phyloP scores from a whole-genome alignment of 2,329 filamentous ascomycete species.

The Colletotrichum shisoi region DNA sequence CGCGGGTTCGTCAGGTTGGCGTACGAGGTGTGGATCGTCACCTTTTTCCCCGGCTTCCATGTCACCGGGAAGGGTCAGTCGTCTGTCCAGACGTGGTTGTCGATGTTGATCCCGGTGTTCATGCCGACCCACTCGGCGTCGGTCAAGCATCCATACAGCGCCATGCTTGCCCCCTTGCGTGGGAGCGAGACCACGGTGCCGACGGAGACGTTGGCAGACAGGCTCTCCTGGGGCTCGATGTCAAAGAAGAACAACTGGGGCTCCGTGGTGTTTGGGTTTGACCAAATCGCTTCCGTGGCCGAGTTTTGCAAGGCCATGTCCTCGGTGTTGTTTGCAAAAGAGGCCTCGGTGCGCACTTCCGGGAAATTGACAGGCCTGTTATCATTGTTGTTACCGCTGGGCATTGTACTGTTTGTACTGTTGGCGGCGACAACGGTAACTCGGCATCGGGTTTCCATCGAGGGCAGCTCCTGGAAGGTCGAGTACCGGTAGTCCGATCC shows the following conservation, averaged over 20 bases:
- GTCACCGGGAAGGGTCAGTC: neutral
- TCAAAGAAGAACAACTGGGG: conserved; percentile 10
- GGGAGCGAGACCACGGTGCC: conserved; percentile 4
- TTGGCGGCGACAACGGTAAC: neutral
- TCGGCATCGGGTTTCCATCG: conserved; percentile 2
- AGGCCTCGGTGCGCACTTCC: conserved; percentile 5
- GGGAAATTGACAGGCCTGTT: neutral
- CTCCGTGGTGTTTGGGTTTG: neutral
- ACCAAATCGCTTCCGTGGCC: neutral
- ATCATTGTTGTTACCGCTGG: neutral
- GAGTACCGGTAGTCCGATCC: conserved; percentile 10
- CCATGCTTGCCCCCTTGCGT: neutral
- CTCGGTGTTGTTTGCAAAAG: neutral
- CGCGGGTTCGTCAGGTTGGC: conserved; percentile 19
- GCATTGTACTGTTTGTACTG: neutral
- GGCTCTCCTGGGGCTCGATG: neutral
- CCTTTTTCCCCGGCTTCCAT: neutral
- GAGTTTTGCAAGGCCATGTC: neutral
- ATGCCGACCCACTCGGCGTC: conserved; percentile 3
- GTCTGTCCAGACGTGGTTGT: conserved; percentile 7
- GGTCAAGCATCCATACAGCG: conserved; percentile 2
- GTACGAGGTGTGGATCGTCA: conserved; percentile 8
- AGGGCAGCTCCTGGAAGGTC: conserved; percentile 6
- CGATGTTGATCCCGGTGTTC: neutral
- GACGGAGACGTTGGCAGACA: conserved; percentile 1